Conservation (phyloP, 73 alveolate genomes). For the Symbiodinium pilosum region DNA sequence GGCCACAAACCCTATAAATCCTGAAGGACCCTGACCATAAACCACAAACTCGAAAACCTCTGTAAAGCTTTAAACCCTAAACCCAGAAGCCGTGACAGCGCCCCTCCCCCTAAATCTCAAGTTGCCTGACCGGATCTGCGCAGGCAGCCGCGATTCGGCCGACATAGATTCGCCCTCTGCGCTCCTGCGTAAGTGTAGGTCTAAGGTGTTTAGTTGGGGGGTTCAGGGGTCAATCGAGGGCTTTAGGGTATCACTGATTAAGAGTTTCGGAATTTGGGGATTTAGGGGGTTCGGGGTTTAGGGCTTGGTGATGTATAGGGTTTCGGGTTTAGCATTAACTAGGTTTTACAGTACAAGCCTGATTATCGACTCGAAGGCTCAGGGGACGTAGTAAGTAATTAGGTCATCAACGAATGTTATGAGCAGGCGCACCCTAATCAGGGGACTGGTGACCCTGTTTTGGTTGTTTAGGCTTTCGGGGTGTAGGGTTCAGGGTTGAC, state of each 20-base stretch:
- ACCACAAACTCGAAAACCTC: background rate
- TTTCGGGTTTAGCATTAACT: no score
- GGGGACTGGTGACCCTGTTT: no score
- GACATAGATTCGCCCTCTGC: background rate
- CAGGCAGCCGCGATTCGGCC: slow-evolving; percentile 4
- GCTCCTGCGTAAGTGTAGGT: background rate
- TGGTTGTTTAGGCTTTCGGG: no score
- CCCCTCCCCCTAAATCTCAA: background rate
- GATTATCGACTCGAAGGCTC: no score
- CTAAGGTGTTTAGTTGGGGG: background rate
- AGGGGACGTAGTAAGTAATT: no score
- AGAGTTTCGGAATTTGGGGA: background rate
- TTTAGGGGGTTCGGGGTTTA: background rate
- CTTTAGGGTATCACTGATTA: background rate
- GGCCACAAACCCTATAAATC: background rate
- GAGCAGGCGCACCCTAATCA: no score
- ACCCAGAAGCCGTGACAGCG: background rate
- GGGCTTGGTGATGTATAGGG: background rate
- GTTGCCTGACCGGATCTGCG: background rate
- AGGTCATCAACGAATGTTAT: no score
- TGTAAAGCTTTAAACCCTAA: background rate
- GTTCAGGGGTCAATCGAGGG: background rate
- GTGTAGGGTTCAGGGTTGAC: no score
- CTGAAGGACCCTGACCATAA: background rate
- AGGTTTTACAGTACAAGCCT: no score